Conservation (phyloP, 306 rosid species). For the Cercis canadensis region DNA sequence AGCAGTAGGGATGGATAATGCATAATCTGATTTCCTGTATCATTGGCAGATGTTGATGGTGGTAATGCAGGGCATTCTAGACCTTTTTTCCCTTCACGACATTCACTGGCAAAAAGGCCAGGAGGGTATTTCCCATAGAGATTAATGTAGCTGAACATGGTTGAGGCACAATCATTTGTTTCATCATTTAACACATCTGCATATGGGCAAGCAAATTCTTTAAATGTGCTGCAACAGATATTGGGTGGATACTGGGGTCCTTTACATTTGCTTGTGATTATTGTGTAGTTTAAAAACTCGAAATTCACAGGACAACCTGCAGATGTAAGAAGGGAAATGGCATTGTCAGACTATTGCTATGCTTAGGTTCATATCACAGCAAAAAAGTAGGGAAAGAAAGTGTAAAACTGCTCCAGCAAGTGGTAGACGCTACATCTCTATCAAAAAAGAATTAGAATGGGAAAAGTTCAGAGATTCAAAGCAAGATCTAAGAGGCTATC, state of each 20-base stretch:
- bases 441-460: background rate
- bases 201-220: constrained; percentile 89
- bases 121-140: constrained; percentile 92
- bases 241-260: constrained; percentile 73
- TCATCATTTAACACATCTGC: constrained; percentile 63
- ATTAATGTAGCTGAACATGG: constrained; percentile 97
- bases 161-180: constrained; percentile 81
- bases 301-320: constrained; percentile 95
- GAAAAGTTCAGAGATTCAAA: background rate
- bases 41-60: constrained; percentile 50
- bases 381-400: background rate
- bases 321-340: constrained; percentile 31
- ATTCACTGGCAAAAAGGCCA: constrained; percentile 83
- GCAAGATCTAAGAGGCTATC: background rate
- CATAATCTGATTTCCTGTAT: constrained; percentile 40
- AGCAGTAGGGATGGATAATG: constrained; percentile 47
- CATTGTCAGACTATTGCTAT: constrained; percentile 21
- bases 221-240: constrained; percentile 65
- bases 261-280: constrained; percentile 88
- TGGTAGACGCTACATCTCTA: background rate
- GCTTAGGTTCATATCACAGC: background rate
- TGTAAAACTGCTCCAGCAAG: background rate
- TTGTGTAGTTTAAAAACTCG: constrained; percentile 81
- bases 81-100: constrained; percentile 70
- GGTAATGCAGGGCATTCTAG: constrained; percentile 73